Conservation (phyloP, 2,329 filamentous ascomycete genomes). For the Colletotrichum theobromicola region DNA sequence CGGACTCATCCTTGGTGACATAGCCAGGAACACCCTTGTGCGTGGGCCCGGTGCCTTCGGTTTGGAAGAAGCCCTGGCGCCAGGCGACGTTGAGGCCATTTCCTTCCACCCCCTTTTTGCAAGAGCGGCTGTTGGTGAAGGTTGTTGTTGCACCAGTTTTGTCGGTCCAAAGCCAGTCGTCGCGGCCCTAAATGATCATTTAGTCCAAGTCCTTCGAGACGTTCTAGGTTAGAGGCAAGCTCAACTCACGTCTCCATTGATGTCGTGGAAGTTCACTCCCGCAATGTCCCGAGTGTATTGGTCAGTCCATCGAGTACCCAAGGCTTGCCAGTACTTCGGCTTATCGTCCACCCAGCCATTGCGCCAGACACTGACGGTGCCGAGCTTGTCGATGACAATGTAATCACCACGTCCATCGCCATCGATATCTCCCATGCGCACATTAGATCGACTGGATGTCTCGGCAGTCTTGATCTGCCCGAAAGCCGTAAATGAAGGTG, state of each 20-base stretch:
- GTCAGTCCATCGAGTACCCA: not conserved
- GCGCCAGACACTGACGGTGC: not conserved
- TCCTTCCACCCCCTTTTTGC: conserved; percentile 19
- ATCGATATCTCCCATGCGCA: not conserved
- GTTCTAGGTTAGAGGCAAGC: rapidly evolving
- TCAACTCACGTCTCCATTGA: not conserved
- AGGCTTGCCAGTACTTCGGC: not conserved
- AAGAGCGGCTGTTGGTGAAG: conserved; percentile 24
- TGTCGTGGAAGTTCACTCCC: not conserved
- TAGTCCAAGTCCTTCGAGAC: rapidly evolving
- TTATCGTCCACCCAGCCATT: not conserved
- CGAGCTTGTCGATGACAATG: not conserved
- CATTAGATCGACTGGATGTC: not conserved
- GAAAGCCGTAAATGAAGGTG: not conserved
- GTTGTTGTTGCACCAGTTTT: conserved; percentile 22
- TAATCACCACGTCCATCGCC: not conserved
- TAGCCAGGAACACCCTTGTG: not conserved
- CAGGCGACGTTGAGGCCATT: conserved; percentile 28
- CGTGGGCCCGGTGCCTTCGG: not conserved
- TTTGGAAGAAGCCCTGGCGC: conserved; percentile 22
- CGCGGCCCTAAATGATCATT: not conserved
- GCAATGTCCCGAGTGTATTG: not conserved
- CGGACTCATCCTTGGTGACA: not conserved
- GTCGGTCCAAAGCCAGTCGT: conserved; percentile 29
- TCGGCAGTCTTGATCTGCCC: not conserved